Base-by-base conservation (phyloP, 768 basidiomycete genomes). In the Serendipita sp. region DNA sequence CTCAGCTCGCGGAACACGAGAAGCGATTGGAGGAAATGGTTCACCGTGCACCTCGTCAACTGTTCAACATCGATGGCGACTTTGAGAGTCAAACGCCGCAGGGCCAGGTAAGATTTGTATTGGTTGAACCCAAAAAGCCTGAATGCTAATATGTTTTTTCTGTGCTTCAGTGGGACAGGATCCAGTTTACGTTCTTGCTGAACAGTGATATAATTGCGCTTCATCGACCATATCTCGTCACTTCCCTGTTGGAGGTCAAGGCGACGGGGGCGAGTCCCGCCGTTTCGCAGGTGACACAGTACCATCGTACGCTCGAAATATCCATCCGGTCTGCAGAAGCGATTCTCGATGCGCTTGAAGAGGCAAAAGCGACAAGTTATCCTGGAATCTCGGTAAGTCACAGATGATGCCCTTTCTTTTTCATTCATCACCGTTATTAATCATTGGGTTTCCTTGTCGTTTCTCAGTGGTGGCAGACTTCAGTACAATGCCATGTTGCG, bases 391-490 rank as follows among this genome's bases (percentile, higher is more conserved):
- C 28, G 34, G 56, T 38, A 36, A 8, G 56, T 60, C 56, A 5
- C n/a, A n/a, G 7, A 5, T 51, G 5, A 7, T 3, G 18, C 18
- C n/a, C 18, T 51, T n/a, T 51, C 30, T n/a, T n/a, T 51, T 51
- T 32, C n/a, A 5, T 8, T 51, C 7, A 13, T 41, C 13, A 5
- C 13, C 41, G 41, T 41, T 5, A 13, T n/a, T 51, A 7, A 51
- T n/a, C n/a, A 8, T 41, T 41, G 5, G 5, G 5, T 41, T 41
- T 41, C 13, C 13, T 41, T 41, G 5, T 41, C 41, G 5, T 5
- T 41, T 60, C 8, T 18, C 10, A 60, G 56, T 60, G 56, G 56
- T 60, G 56, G 56, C 56, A 60, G 35, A 60, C 56, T 11, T 30
- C 36, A 1, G 32, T 60, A 8, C 35, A 11, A 11, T 60, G 56